A percentile compares a stretch with the other conserved stretches of the same genome.
Conservation (phyloP, 345 rosid species). For the Microcos paniculata region DNA sequence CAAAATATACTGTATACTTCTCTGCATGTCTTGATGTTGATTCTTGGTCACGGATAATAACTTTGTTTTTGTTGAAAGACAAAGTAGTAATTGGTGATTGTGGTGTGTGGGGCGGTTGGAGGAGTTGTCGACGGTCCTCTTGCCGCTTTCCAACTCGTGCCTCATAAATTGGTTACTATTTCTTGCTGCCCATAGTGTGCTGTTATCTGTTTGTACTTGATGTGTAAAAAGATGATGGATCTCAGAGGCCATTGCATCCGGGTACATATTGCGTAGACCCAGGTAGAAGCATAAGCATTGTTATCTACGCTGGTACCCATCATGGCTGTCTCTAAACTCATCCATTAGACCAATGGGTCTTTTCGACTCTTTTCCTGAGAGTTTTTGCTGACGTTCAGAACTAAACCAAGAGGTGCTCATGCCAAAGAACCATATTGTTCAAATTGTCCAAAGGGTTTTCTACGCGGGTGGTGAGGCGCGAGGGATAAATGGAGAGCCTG, state of each 20-base stretch:
- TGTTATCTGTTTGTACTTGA: neutral
- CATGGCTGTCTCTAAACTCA: no score
- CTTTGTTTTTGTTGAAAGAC: neutral
- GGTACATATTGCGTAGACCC: neutral
- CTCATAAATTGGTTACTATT: neutral
- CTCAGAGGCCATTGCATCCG: neutral
- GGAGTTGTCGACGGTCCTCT: neutral
- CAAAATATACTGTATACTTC: neutral
- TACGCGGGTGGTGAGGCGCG: no score
- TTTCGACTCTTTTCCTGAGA: no score
- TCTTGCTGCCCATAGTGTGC: neutral
- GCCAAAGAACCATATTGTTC: no score
- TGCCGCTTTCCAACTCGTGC: neutral
- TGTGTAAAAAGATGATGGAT: neutral
- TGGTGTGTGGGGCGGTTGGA: neutral
- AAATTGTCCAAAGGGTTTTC: no score
- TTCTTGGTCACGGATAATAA: neutral
- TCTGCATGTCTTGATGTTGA: neutral
- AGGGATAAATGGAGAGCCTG: no score
- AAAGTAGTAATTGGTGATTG: neutral
- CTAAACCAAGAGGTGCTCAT: no score
- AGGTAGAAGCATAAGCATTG: neutral
- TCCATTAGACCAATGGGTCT: no score
- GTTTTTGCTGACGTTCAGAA: no score
- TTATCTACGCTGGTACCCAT: no score